Conservation (phyloP, 768 basidiomycete genomes). For the Glaciozyma antarctica region DNA sequence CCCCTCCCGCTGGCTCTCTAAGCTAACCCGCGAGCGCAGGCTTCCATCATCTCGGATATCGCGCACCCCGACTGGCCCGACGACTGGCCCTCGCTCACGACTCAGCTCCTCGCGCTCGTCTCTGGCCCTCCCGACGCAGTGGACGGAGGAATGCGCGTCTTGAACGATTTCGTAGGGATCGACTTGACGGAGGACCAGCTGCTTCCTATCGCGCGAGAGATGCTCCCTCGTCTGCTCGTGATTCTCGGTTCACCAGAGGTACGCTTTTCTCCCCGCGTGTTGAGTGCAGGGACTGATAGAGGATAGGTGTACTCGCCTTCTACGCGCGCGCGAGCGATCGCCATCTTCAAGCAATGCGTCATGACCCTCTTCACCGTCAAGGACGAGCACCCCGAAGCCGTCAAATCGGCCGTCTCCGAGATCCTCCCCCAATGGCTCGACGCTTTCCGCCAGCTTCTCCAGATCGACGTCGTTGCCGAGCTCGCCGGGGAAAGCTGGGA, state of each 20-base stretch:
- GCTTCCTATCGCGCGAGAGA: constrained; percentile 74
- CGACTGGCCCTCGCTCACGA: constrained; percentile 82
- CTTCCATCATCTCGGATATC: constrained; percentile 75
- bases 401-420: constrained; percentile 66
- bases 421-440: constrained; percentile 88
- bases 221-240: constrained; percentile 71
- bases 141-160: constrained; percentile 92
- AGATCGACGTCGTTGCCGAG: constrained; percentile 56
- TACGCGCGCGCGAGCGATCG: constrained; percentile 74
- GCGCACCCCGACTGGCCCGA: constrained; percentile 94
- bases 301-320: constrained; percentile 56
- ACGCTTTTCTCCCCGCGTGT: background rate
- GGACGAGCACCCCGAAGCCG: constrained; percentile 77
- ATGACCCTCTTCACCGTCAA: constrained; percentile 89
- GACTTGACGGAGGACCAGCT: constrained; percentile 93
- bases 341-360: constrained; percentile 83
- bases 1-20: background rate
- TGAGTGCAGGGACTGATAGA: background rate
- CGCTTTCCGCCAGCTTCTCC: constrained; percentile 69
- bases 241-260: constrained; percentile 73
- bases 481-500: constrained; percentile 61
- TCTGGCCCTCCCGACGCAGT: constrained; percentile 63
- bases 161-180: constrained; percentile 85
- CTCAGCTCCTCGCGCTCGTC: constrained; percentile 62
- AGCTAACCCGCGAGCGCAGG: constrained; percentile 46